Evolutionary conservation across 306 rosid species (phyloP).

Genomic region (Nissolia schottii): DNA sequence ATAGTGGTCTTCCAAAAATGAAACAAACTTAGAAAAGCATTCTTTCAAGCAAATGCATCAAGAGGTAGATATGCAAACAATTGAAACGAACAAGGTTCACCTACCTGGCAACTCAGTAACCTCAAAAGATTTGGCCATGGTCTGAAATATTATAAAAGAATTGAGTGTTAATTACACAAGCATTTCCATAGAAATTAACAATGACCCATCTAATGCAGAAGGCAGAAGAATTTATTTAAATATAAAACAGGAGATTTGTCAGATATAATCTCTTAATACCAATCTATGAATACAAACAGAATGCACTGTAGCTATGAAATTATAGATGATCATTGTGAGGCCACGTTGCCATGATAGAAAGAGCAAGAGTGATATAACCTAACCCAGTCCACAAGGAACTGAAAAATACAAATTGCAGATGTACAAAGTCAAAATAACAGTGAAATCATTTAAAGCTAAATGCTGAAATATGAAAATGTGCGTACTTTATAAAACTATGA

Average conservation of each 20-base stretch:
- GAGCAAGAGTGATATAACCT: not conserved
- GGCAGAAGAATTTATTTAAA: slow-evolving; percentile 21
- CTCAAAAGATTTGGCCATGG: slow-evolving; percentile 91
- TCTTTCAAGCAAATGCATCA: slow-evolving; percentile 18
- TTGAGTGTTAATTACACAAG: slow-evolving; percentile 20
- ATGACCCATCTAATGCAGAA: slow-evolving; percentile 4
- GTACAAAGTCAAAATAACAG: not conserved
- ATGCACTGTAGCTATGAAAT: not conserved
- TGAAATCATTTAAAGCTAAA: not conserved
- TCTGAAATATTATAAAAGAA: slow-evolving; percentile 50
- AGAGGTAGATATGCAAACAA: not conserved
- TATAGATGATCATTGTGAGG: not conserved
- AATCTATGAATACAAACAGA: not conserved
- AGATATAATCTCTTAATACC: slow-evolving; percentile 9
- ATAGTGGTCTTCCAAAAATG: not conserved
- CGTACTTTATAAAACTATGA: not conserved
- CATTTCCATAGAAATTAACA: slow-evolving; percentile 8
- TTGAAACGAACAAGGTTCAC: not conserved
- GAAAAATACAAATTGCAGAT: slow-evolving; percentile 3
- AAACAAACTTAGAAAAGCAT: not conserved
- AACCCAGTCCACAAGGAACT: not conserved
- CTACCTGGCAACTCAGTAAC: slow-evolving; percentile 97
- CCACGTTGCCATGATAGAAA: not conserved
- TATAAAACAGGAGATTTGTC: slow-evolving; percentile 2
- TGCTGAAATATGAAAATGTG: not conserved